These are phyloP conservation scores for Metarhizium robertsii DNA, from an alignment of 2,329 filamentous ascomycete species.

Conservation along the genomic window DNA sequence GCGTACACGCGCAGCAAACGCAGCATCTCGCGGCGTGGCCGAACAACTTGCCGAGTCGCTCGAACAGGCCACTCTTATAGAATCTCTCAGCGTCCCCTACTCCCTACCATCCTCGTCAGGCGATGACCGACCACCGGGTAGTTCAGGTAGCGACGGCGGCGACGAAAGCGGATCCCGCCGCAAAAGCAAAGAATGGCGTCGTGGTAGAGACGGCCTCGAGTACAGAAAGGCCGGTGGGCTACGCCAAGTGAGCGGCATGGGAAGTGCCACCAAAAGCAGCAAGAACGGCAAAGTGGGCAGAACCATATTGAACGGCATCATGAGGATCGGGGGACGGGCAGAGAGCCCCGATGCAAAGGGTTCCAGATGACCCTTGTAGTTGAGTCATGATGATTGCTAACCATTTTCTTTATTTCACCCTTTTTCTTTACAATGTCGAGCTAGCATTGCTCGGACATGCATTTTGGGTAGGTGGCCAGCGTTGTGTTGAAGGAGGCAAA, in stretches of 20 bases:
- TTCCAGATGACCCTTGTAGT: conserved; percentile 7
- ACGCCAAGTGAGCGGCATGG: conserved; percentile 19
- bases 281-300: conserved; percentile 32
- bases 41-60: conserved; percentile 37
- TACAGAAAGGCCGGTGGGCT: conserved; percentile 16
- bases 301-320: conserved; percentile 34
- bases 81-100: conserved; percentile 22
- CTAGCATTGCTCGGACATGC: not conserved
- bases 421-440: not conserved
- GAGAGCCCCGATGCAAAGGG: conserved; percentile 31
- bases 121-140: conserved; percentile 34
- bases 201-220: conserved; percentile 16
- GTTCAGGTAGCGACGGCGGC: conserved; percentile 38
- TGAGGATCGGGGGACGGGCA: conserved; percentile 31
- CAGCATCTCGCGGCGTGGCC: conserved; percentile 16
- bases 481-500: not conserved
- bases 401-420: not conserved
- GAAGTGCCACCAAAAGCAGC: conserved; percentile 19
- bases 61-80: conserved; percentile 32
- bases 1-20: conserved; percentile 29
- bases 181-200: conserved; percentile 23
- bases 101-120: conserved; percentile 15
- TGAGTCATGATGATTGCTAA: not conserved
- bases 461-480: not conserved
- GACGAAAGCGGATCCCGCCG: conserved; percentile 14